Conservation (phyloP, 768 basidiomycete genomes). For the Gymnopilus junonius region DNA sequence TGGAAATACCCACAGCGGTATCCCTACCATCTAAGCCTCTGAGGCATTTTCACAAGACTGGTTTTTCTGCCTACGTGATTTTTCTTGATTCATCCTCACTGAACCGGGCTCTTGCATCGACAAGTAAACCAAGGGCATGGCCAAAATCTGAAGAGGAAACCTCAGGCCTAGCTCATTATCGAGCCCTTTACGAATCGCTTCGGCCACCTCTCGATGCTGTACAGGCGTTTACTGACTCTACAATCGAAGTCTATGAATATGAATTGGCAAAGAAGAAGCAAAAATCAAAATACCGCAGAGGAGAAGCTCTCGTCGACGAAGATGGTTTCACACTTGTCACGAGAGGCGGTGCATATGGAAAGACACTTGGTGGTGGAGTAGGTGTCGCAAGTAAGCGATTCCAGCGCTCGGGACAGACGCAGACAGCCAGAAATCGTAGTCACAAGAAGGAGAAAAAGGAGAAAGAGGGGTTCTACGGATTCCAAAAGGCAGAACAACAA, state of each 20-base stretch:
- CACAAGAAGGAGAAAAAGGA: constrained; percentile 67
- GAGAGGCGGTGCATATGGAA: constrained; percentile 89
- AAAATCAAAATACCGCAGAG: constrained; percentile 72
- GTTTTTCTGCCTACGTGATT: constrained; percentile 71
- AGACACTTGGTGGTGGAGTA: constrained; percentile 83
- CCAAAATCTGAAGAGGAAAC: constrained; percentile 60
- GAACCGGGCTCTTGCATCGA: constrained; percentile 60
- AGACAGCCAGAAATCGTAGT: constrained; percentile 43
- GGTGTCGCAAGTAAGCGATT: constrained; percentile 65
- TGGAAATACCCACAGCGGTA: constrained; percentile 53
- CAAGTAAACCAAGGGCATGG: constrained; percentile 66
- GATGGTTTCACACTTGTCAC: constrained; percentile 95
- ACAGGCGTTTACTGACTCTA: constrained; percentile 79
- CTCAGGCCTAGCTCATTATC: constrained; percentile 75
- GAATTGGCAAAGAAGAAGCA: constrained; percentile 63
- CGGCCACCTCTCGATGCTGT: constrained; percentile 79
- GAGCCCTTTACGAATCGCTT: constrained; percentile 60
- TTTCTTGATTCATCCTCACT: constrained; percentile 75
- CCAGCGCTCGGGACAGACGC: constrained; percentile 66
- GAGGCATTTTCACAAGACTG: constrained; percentile 65
- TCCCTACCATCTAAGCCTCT: constrained; percentile 60
- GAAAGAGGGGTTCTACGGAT: constrained; percentile 83
- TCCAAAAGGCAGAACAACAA: constrained; percentile 91
- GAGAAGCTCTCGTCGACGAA: constrained; percentile 90
- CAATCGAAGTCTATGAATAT: constrained; percentile 79